Base-by-base conservation (phyloP, 1,284 basidiomycete species). In the Fistulinella staudtii region DNA sequence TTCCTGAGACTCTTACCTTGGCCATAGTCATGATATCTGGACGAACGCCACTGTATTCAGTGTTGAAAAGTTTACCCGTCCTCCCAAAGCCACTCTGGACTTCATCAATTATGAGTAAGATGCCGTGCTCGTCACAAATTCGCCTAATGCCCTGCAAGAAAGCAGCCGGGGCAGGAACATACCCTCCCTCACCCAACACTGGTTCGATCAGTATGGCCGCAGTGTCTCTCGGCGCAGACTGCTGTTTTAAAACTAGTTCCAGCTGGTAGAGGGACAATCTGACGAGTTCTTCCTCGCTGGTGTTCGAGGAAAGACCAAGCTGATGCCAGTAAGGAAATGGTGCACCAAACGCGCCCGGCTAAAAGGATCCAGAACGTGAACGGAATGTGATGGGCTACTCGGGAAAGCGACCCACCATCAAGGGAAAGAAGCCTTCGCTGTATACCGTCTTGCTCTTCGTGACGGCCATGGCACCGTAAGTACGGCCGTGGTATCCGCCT, bases 281-380 rank as follows among this genome's bases (percentile, higher is more conserved):
- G 39, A 87, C 78, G 24, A 94, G 77, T 52, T 82, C 76, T 20
- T 81, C 75, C 49, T 79, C 70, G 11, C 82, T 71, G 1, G 89
- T 87, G 24, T 73, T 71, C 3, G 76, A 72, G 1, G 81, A 68
- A 4, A 88, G 63, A 37, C 83, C 84, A 49, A 85, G 72, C 58
- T 94, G 89, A 66, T 96, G 90, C 88, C 93, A 97, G 73, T 87
- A 98, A 1, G 94, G 95, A 76, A 81, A 99, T 0, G 92, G 81
- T 8, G 83, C 79, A 0, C 81, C 73, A 68, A 83, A 93, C 5
- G 88, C 87, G 8, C 93, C 90, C 28, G 89, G 88, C 90, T 93
- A 46, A 29, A 38, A 17, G 39, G 43, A 33, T 40, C 44, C 14
- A 34, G 17, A 31, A 27, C 41, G 22, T 14, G 41, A 6, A 40